These are phyloP conservation scores for Tritrichomonas foetus DNA, from an alignment of 208 protist species.

Conservation along the genomic window DNA sequence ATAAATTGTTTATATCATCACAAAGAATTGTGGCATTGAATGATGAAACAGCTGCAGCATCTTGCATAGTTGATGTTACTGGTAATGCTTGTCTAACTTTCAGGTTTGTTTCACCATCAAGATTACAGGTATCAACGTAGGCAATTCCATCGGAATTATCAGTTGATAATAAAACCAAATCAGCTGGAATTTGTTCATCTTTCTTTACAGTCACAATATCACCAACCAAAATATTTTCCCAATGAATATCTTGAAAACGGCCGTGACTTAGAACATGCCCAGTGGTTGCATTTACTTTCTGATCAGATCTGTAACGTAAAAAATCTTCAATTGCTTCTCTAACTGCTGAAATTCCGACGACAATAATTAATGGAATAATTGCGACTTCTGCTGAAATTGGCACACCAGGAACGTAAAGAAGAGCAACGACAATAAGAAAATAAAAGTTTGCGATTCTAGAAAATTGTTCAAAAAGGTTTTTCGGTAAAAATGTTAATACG, in stretches of 20 bases:
- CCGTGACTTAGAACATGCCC: neutral
- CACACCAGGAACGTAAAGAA: conserved; percentile 73
- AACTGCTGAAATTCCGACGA: neutral
- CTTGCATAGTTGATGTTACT: neutral
- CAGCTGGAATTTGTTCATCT: conserved; percentile 43
- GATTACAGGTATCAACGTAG: conserved; percentile 53
- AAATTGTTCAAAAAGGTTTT: conserved; percentile 92
- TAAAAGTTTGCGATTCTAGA: conserved; percentile 82
- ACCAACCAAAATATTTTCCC: conserved; percentile 46
- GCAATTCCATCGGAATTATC: conserved; percentile 41
- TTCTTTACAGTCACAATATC: conserved; percentile 46
- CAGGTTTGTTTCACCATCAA: conserved; percentile 52
- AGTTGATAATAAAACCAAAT: conserved; percentile 41
- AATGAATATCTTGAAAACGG: neutral
- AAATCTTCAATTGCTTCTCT: conserved; percentile 34
- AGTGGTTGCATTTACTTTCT: neutral
- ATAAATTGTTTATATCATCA: neutral
- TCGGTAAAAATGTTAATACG: conserved; percentile 78
- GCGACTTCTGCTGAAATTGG: conserved; percentile 18
- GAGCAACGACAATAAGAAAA: conserved; percentile 78
- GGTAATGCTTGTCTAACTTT: conserved; percentile 45
- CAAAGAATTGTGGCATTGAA: neutral
- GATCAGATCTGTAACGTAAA: conserved; percentile 24
- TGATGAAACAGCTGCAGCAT: neutral
- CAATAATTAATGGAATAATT: conserved; percentile 38